Percentiles rank a stretch among this genome's conserved stretches.
Evolutionary conservation across 495 filamentous ascomycete genomes (phyloP).

Genomic region (Amorphotheca resinae): DNA sequence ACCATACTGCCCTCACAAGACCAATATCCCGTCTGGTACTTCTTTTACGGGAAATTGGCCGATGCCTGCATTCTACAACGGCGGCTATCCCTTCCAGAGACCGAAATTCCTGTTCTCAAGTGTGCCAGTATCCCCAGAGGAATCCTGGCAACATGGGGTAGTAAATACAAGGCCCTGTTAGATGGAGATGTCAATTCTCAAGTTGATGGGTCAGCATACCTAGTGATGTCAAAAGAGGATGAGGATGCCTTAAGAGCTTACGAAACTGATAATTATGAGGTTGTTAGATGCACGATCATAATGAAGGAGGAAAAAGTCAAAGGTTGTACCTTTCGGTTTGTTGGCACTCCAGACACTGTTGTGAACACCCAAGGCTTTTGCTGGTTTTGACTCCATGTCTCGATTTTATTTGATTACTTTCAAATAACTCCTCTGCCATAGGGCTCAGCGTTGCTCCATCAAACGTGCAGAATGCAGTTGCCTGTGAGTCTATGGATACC

Average conservation of each 20-base stretch:
- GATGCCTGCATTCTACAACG: conserved; percentile 11
- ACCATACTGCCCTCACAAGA: conserved; percentile 7
- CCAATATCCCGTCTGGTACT: conserved; percentile 28
- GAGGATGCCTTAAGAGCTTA: conserved; percentile 25
- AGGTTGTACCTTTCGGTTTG: conserved; percentile 14
- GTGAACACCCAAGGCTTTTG: too few relatives aligned
- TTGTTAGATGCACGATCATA: conserved; percentile 26
- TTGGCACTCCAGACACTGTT: too few relatives aligned
- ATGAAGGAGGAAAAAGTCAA: conserved; percentile 2
- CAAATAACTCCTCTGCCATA: too few relatives aligned
- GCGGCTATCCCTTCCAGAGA: conserved; percentile 17
- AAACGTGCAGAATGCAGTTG: too few relatives aligned
- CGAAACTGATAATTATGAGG: conserved; percentile 30
- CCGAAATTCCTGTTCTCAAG: conserved; percentile 6
- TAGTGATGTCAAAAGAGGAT: conserved; percentile 23
- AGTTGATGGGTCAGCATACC: conserved; percentile 28
- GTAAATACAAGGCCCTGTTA: conserved; percentile 28
- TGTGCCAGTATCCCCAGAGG: conserved; percentile 21
- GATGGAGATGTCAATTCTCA: conserved; percentile 18
- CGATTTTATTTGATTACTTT: too few relatives aligned
- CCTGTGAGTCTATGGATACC: too few relatives aligned
- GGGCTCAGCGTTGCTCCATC: too few relatives aligned
- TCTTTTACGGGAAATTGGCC: conserved; percentile 28
- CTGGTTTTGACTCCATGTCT: too few relatives aligned
- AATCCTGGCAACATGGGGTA: conserved; percentile 24